Base-by-base conservation (phyloP, 164 flowering plant genomes). In the Paratinospora sagittata region DNA sequence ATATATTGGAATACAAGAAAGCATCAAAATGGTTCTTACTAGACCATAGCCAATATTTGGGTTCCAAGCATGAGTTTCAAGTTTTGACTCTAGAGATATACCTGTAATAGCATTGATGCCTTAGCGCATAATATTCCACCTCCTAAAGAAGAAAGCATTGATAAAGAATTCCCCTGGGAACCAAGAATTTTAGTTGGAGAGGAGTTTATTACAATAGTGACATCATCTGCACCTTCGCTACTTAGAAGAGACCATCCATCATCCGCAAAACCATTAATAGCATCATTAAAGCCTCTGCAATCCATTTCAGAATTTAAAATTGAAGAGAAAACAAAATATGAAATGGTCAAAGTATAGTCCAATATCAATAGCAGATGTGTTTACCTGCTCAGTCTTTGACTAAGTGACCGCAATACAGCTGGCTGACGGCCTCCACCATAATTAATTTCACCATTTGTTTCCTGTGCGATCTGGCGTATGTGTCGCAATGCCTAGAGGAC, bases 91-190 rank as follows among this genome's bases (percentile, higher is more conserved):
- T 36, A 26, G 24, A 27, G 21, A 58, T 9, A 14, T 60, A 91
- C 97, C 87, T 88, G 91, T 6, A 91, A 78, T 64, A 91, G 82
- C 97, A 91, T 91, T 10, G 97, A 91, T 33, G 95, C 93, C 61
- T 88, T 87, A 14, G 97, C 97, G 77, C 97, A 91, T 61, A 91
- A 75, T 63, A 91, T 88, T 17, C 93, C 96, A 11, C 90, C 84
- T 26, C 85, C 90, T 41, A 87, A 78, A 33, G 84, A 57, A 0
- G 88, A 85, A 49, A 85, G 77, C 73, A 81, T 76, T 1, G 85
- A 52, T 30, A 81, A 73, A 13, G 81, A 63, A 69, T 76, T 80
- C 58, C 73, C 81, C 55, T 86, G 86, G 24, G 85, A 78, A 21
- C 88, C 86, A 39, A 83, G 68, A 37, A 84, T 82, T 74, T 88